phyloP scores from a whole-genome alignment of 148 eudicot species.

The Bassia scoparia region DNA sequence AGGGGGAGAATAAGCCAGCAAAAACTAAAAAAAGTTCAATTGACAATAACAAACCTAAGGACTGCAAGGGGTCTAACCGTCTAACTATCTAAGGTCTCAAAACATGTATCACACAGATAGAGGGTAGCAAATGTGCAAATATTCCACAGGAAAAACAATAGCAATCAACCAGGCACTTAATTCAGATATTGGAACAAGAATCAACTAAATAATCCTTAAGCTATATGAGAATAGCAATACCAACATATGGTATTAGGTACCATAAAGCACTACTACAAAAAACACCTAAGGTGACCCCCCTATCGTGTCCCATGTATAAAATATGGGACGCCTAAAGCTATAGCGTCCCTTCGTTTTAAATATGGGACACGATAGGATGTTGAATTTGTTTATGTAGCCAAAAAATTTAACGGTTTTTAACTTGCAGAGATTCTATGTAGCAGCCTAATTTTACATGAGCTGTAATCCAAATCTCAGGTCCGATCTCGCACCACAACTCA shows the following conservation, averaged over 20 bases:
- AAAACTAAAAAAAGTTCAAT: no score
- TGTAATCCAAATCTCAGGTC: constrained; percentile 39
- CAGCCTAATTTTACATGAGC: neutral
- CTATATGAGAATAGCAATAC: constrained; percentile 35
- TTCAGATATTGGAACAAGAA: constrained; percentile 10
- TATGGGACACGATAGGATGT: no score
- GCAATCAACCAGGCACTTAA: neutral
- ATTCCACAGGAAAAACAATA: neutral
- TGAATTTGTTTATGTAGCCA: no score
- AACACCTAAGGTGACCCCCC: no score
- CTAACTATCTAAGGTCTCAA: neutral
- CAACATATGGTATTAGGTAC: constrained; percentile 55
- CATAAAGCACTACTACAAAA: no score
- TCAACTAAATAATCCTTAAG: constrained; percentile 16
- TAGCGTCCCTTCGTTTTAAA: no score
- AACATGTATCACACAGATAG: neutral
- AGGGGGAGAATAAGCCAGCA: no score
- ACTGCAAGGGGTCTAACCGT: neutral
- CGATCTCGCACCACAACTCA: constrained; percentile 37
- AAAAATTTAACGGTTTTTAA: no score
- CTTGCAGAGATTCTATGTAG: neutral
- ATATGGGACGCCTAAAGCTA: no score
- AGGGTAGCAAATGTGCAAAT: neutral
- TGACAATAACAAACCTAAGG: no score
- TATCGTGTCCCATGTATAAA: no score